These are phyloP conservation scores for Mycena rebaudengoi DNA, from an alignment of 768 basidiomycete genomes.

Conservation along the genomic window DNA sequence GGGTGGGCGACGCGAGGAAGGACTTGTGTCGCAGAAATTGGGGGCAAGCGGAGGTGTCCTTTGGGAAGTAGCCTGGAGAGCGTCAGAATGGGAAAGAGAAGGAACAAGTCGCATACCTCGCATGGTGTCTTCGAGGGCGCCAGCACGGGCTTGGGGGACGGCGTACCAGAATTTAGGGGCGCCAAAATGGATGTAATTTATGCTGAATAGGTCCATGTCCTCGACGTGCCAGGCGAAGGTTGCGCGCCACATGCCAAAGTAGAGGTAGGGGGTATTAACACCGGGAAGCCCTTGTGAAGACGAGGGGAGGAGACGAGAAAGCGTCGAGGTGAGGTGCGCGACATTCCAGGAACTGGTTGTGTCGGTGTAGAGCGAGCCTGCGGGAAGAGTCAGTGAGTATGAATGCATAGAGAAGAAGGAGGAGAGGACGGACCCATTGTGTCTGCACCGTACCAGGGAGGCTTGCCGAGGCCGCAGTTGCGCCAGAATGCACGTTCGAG, in stretches of 20 bases:
- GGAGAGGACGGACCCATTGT: conserved; percentile 75
- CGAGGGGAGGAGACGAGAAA: conserved; percentile 80
- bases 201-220: conserved; percentile 98
- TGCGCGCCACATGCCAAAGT: conserved; percentile 99
- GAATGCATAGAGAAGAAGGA: too few species aligned
- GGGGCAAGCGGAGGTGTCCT: conserved; percentile 83
- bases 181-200: conserved; percentile 99
- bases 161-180: conserved; percentile 99
- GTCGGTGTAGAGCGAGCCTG: conserved; percentile 77
- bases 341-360: conserved; percentile 92
- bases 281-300: conserved; percentile 83
- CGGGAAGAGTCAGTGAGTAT: too few species aligned
- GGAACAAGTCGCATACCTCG: conserved; percentile 59
- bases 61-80: conserved; percentile 83
- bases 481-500: conserved; percentile 94
- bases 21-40: conserved; percentile 98
- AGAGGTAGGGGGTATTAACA: conserved; percentile 96
- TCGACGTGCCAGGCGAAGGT: conserved; percentile 99
- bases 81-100: conserved; percentile 10
- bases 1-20: conserved; percentile 88
- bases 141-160: conserved; percentile 86
- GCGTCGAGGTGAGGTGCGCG: conserved; percentile 85
- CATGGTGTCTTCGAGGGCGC: conserved; percentile 89
- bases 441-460: conserved; percentile 99
- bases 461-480: conserved; percentile 84